These are phyloP conservation scores for Cercospora sp. DNA, from an alignment of 2,329 filamentous ascomycete genomes.

Conservation along the genomic window DNA sequence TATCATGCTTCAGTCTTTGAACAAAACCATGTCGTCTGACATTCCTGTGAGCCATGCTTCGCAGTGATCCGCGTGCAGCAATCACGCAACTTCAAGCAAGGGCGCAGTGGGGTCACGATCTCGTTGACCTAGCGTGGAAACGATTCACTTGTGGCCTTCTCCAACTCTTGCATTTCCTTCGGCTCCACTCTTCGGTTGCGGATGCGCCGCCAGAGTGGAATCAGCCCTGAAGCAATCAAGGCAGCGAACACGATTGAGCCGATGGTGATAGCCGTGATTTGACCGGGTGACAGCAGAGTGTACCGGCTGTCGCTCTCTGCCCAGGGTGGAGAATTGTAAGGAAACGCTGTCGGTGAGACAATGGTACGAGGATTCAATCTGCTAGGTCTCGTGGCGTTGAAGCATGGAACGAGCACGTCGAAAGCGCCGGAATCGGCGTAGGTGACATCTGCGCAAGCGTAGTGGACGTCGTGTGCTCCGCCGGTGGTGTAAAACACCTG, in stretches of 20 bases:
- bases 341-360: slow-evolving; percentile 31
- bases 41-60: background rate
- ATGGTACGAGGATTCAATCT: slow-evolving; percentile 35
- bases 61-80: background rate
- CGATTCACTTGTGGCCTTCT: slow-evolving; percentile 12
- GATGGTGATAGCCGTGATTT: slow-evolving; percentile 48
- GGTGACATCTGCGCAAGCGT: slow-evolving; percentile 51
- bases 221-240: slow-evolving; percentile 29
- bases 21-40: background rate
- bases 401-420: slow-evolving; percentile 46
- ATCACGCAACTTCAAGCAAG: background rate
- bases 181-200: slow-evolving; percentile 9
- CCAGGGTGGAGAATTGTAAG: slow-evolving; percentile 17
- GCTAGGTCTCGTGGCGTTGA: slow-evolving; percentile 46
- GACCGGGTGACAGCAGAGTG: slow-evolving; percentile 41
- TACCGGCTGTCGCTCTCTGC: slow-evolving; percentile 7
- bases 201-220: slow-evolving; percentile 19
- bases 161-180: slow-evolving; percentile 10
- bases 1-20: background rate
- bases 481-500: slow-evolving; percentile 48
- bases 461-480: slow-evolving; percentile 47
- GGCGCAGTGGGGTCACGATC: background rate
- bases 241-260: slow-evolving; percentile 27
- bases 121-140: slow-evolving; percentile 5
- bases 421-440: slow-evolving; percentile 46